Percentiles rank a stretch among this genome's conserved stretches.
Evolutionary conservation across 352 stramenopile genomes (phyloP).

Genomic region (Phytophthora europaea): DNA sequence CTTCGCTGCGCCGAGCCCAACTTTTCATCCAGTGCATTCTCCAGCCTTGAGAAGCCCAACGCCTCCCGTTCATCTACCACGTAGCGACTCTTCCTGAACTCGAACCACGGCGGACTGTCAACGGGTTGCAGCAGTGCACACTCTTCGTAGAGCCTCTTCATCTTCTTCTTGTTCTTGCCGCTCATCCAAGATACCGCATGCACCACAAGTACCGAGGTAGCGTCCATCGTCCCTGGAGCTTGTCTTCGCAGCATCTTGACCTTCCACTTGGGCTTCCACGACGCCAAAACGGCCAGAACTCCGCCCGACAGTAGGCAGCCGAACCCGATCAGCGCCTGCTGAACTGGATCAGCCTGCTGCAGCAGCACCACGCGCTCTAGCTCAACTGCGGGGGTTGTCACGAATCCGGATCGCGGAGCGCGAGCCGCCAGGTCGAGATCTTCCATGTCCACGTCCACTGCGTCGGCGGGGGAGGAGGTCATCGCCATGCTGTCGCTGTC

Average conservation of each 20-base stretch:
- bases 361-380: constrained; percentile 54
- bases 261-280: constrained; percentile 71
- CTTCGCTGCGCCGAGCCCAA: constrained; percentile 36
- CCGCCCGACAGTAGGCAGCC: constrained; percentile 53
- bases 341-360: constrained; percentile 36
- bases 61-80: constrained; percentile 61
- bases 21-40: constrained; percentile 66
- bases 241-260: constrained; percentile 62
- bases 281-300: constrained; percentile 48
- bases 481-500: constrained; percentile 23
- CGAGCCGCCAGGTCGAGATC: constrained; percentile 37
- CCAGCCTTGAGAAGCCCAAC: constrained; percentile 59
- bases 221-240: constrained; percentile 51
- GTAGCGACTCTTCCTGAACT: constrained; percentile 78
- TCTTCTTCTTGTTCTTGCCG: constrained; percentile 30
- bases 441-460: constrained; percentile 36
- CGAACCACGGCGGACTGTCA: constrained; percentile 60
- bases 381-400: constrained; percentile 46
- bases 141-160: constrained; percentile 54
- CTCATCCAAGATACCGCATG: constrained; percentile 29
- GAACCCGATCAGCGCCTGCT: constrained; percentile 53
- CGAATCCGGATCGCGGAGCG: constrained; percentile 39
- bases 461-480: constrained; percentile 2
- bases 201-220: constrained; percentile 63
- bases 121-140: constrained; percentile 46